Base-by-base conservation (phyloP, 441 rosid genomes). In the Metrosideros polymorpha region DNA sequence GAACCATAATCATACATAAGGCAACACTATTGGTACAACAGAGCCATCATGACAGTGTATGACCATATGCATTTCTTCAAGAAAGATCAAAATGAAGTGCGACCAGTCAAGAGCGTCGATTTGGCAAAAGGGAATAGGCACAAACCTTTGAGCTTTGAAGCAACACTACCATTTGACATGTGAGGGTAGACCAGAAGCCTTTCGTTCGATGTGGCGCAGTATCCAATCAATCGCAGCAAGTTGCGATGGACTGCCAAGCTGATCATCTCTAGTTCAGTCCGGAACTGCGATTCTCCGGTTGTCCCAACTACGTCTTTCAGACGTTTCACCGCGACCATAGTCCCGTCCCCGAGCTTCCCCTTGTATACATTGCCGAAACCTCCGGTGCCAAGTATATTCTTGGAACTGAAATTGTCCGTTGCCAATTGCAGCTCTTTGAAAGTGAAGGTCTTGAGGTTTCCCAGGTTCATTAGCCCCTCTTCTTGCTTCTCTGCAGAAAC, bases 81-180 rank as follows among this genome's bases (percentile, higher is more conserved):
- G 19, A 51, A 83, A 45, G 45, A 30, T 35, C 17, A 3, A 30
- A 15, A 6, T 27, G 47, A 8, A 39, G 32, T 59, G 54, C 29
- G 43, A 35, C 77, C 77, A 35, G 45, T 32, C 77, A 66, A 66
- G 14, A 18, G 22, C 4, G 7, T 66, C 45, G 14, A 82, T 71
- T 29, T 13, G 89, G 83, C 29, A 39, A 43, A 84, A 71, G 79
- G 25, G 79, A 19, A 13, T 71, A 35, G 19, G 82, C 7, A 91
- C 94, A 30, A 63, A 96, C 98, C 98, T 95, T 94, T 93, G 53
- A 96, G 98, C 90, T 98, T 91, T 61, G 95, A 94, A 51, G 99
- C 99, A 59, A 95, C 99, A 53, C 99, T 95, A 89, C 99, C 98
- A 79, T 95, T 96, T 75, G 97, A 91, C 98, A 95, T 96, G 90